Conservation (phyloP, 768 basidiomycete genomes). For the Amanita brunnescens region DNA sequence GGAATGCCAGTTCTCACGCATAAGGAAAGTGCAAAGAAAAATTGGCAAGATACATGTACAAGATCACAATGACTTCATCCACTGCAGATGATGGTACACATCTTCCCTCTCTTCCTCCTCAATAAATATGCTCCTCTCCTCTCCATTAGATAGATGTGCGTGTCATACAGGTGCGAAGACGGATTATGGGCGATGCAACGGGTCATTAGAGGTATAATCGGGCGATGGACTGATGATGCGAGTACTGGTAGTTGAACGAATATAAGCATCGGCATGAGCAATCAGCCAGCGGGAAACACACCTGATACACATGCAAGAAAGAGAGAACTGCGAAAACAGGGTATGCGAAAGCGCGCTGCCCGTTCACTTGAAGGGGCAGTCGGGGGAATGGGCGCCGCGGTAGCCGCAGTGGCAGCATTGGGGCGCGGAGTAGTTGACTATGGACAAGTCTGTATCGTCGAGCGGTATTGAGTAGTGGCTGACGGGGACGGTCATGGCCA, state of each 20-base stretch:
- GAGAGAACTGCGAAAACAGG: constrained; percentile 2
- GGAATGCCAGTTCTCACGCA: not conserved
- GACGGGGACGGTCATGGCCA: constrained; percentile 3
- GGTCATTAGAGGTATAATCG: constrained; percentile 5
- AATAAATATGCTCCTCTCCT: constrained; percentile 10
- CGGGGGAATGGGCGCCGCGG: constrained; percentile 50
- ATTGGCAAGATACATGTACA: constrained; percentile 23
- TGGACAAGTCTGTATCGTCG: constrained; percentile 17
- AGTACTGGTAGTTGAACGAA: not conserved
- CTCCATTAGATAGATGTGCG: constrained; percentile 5
- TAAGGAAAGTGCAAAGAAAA: constrained; percentile 16
- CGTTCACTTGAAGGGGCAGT: constrained; percentile 56
- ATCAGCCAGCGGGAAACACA: constrained; percentile 1
- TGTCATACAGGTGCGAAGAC: constrained; percentile 5
- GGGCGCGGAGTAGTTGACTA: constrained; percentile 48
- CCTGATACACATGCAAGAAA: constrained; percentile 9
- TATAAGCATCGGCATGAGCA: not conserved
- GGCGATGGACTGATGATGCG: constrained; percentile 4
- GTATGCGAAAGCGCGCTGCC: not conserved
- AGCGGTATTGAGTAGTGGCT: constrained; percentile 13
- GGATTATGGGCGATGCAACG: constrained; percentile 2
- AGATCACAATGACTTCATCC: constrained; percentile 24
- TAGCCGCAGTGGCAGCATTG: constrained; percentile 76
- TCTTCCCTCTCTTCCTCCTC: constrained; percentile 12
- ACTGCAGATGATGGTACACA: constrained; percentile 10